Evolutionary conservation across 371 early-diverging fungal species (phyloP).

Genomic region (Mortierella sp.): DNA sequence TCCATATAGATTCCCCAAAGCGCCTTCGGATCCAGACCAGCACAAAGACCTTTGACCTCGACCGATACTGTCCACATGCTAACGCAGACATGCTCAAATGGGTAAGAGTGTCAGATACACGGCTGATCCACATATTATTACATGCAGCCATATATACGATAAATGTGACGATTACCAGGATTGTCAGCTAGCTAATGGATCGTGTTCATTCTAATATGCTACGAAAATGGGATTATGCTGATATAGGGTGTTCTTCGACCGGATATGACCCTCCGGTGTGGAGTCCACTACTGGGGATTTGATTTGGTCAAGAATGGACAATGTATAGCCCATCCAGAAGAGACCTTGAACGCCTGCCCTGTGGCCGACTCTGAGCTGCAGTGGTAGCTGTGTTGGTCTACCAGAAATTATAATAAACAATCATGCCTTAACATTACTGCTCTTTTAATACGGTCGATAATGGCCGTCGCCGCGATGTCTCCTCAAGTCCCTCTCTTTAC

Average conservation of each 20-base stretch:
- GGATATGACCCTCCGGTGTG: constrained; percentile 45
- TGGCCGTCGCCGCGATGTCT: background rate
- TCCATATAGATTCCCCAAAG: constrained; percentile 32
- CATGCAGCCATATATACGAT: too few relatives aligned
- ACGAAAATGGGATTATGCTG: too few relatives aligned
- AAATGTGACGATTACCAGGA: too few relatives aligned
- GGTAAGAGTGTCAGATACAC: too few relatives aligned
- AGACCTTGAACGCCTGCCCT: constrained; percentile 54
- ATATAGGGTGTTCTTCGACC: constrained; percentile 41
- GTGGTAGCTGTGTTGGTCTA: constrained; percentile 22
- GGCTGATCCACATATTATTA: too few relatives aligned
- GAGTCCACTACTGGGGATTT: constrained; percentile 55
- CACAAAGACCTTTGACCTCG: constrained; percentile 45
- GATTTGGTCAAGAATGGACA: constrained; percentile 50
- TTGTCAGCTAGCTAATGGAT: background rate
- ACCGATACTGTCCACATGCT: constrained; percentile 53
- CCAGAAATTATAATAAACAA: too few relatives aligned
- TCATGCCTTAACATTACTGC: background rate
- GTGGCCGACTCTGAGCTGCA: constrained; percentile 30
- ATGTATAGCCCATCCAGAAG: constrained; percentile 54
- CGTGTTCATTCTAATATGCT: background rate
- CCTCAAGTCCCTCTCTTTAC: background rate
- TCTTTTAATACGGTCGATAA: background rate
- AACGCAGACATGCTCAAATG: constrained; percentile 52
- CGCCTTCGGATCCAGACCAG: constrained; percentile 46